These are phyloP conservation scores for Halenospora varia DNA, from an alignment of 495 filamentous ascomycete genomes.

Conservation along the genomic window DNA sequence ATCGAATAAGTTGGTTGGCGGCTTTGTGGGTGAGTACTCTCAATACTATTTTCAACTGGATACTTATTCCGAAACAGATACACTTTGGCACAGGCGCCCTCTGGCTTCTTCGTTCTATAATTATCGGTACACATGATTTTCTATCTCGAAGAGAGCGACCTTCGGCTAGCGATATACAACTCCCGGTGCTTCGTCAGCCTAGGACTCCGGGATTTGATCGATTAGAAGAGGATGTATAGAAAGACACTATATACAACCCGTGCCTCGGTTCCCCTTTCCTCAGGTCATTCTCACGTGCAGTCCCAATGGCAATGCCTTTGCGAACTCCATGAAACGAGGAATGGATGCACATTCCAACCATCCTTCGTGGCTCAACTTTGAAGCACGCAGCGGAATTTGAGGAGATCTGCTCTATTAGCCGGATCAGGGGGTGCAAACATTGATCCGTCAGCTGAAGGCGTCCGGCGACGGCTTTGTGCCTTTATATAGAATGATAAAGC, in stretches of 20 bases:
- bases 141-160: not conserved
- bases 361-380: no score
- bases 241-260: not conserved
- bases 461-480: not conserved
- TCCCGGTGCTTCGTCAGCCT: not conserved
- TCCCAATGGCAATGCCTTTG: no score
- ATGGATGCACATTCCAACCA: no score
- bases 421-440: not conserved
- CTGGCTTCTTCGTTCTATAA: conserved; percentile 1
- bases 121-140: not conserved
- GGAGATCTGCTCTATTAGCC: not conserved
- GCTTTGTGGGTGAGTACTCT: conserved; percentile 1
- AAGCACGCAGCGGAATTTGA: no score
- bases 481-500: not conserved
- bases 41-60: not conserved
- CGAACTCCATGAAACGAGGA: no score
- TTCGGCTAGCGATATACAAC: not conserved
- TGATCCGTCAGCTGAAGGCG: not conserved
- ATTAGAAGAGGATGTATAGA: conserved; percentile 1
- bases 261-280: not conserved
- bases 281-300: not conserved
- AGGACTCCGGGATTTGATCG: not conserved
- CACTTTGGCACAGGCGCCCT: not conserved
- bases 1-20: not conserved
- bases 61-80: not conserved